Conservation (phyloP, 2,329 filamentous ascomycete species). For the Sarocladium strictum region DNA sequence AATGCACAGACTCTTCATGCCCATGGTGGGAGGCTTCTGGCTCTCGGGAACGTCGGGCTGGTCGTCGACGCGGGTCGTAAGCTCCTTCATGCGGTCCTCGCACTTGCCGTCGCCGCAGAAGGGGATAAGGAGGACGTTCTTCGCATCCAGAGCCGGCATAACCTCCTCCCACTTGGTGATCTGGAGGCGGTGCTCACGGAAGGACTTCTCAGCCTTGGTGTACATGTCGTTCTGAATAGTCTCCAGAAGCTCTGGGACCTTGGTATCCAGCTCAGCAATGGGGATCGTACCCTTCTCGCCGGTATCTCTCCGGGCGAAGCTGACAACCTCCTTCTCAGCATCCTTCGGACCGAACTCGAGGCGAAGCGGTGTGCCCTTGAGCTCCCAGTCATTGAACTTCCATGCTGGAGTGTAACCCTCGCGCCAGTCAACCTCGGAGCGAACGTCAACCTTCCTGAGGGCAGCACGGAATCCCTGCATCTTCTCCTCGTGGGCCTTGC, state of each 20-base stretch:
- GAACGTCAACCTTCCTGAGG: conserved; percentile 68
- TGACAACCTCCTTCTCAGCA: conserved; percentile 76
- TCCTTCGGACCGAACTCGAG: conserved; percentile 97
- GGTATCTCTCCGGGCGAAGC: conserved; percentile 80
- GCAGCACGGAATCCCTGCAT: conserved; percentile 64
- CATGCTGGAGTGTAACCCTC: conserved; percentile 91
- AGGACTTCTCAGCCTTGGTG: conserved; percentile 68
- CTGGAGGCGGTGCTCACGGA: conserved; percentile 72
- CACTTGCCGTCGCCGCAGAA: conserved; percentile 78
- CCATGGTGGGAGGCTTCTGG: conserved; percentile 52
- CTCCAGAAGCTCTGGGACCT: conserved; percentile 76
- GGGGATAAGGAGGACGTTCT: conserved; percentile 89
- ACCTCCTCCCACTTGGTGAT: conserved; percentile 89
- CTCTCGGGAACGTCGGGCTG: conserved; percentile 46
- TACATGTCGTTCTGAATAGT: conserved; percentile 83
- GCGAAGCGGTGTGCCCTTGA: conserved; percentile 89
- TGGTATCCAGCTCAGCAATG: conserved; percentile 65
- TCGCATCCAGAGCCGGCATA: conserved; percentile 79
- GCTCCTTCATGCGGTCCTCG: conserved; percentile 91
- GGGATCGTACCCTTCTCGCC: conserved; percentile 76
- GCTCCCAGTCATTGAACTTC: conserved; percentile 99
- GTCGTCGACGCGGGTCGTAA: conserved; percentile 71
- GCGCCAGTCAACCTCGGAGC: conserved; percentile 74
- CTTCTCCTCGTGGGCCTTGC: conserved; percentile 68
- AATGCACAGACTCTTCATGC: conserved; percentile 67